Evolutionary conservation across 352 stramenopile genomes (phyloP).

Genomic region (Elongisporangium undulatum): DNA sequence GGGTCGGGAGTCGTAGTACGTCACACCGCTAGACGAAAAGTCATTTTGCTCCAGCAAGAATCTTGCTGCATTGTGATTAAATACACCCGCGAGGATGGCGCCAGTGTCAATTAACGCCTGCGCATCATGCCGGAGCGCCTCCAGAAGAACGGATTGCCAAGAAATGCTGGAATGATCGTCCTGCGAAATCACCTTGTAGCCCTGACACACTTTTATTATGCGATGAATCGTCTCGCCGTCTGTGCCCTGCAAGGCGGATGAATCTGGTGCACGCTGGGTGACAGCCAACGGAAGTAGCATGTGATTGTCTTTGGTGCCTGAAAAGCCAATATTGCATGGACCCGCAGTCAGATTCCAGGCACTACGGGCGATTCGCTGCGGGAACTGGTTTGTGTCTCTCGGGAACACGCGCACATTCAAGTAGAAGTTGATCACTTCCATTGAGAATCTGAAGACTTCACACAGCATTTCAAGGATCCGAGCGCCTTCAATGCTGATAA

Average conservation of each 20-base stretch:
- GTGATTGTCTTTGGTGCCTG: constrained; percentile 89
- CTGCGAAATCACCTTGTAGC: constrained; percentile 24
- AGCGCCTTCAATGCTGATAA: constrained; percentile 52
- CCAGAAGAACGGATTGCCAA: constrained; percentile 44
- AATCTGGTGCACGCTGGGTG: constrained; percentile 48
- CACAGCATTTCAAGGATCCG: constrained; percentile 37
- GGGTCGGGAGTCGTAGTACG: constrained; percentile 70
- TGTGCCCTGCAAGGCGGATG: constrained; percentile 48
- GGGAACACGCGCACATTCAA: constrained; percentile 57
- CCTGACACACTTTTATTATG: constrained; percentile 34
- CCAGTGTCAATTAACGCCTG: constrained; percentile 85
- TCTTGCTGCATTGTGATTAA: constrained; percentile 40
- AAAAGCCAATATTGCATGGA: constrained; percentile 71
- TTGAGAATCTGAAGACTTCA: constrained; percentile 28
- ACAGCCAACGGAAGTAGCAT: constrained; percentile 68
- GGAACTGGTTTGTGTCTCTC: constrained; percentile 52
- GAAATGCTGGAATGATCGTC: constrained; percentile 3
- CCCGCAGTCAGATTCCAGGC: constrained; percentile 48
- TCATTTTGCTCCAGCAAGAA: constrained; percentile 29
- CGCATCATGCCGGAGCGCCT: constrained; percentile 29
- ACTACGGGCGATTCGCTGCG: constrained; percentile 32
- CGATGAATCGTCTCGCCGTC: constrained; percentile 88
- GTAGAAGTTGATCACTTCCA: constrained; percentile 63
- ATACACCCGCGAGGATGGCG: constrained; percentile 67
- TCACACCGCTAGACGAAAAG: constrained; percentile 53